Conservation (phyloP, 208 protist species). For the Leptomonas pyrrhocoris region DNA sequence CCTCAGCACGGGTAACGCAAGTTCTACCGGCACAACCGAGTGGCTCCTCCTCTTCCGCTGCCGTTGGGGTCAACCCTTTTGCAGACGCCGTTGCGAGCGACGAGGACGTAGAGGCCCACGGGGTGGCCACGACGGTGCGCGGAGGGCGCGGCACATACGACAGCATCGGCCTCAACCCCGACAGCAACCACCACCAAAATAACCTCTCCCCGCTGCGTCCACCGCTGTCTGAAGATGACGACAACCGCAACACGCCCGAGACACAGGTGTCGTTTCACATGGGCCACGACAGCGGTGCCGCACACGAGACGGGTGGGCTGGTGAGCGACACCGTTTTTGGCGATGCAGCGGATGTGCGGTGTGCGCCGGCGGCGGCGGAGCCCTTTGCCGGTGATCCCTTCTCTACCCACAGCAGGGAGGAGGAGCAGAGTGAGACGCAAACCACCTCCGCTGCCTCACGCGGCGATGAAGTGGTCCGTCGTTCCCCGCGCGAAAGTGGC, state of each 20-base stretch:
- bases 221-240: constrained; percentile 7
- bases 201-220: not conserved
- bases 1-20: too few relatives aligned
- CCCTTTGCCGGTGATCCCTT: not conserved
- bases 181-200: not conserved
- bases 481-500: not conserved
- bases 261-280: constrained; percentile 23
- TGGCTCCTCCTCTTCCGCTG: not conserved
- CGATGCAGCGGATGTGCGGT: constrained; percentile 9
- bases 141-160: not conserved
- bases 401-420: not conserved
- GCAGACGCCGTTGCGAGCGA: not conserved
- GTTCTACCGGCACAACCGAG: not conserved
- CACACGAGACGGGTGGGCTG: not conserved
- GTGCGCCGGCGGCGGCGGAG: not conserved
- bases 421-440: constrained; percentile 20
- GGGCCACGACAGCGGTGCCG: not conserved
- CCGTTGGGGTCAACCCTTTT: not conserved
- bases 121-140: not conserved
- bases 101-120: constrained; percentile 3
- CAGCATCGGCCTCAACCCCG: not conserved
- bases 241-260: constrained; percentile 9
- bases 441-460: constrained; percentile 12
- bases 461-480: constrained; percentile 1
- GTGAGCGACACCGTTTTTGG: constrained; percentile 1